A percentile compares a stretch with the other conserved stretches of the same genome.
Conservation (phyloP, 2,329 filamentous ascomycete genomes). For the Fusarium buharicum region DNA sequence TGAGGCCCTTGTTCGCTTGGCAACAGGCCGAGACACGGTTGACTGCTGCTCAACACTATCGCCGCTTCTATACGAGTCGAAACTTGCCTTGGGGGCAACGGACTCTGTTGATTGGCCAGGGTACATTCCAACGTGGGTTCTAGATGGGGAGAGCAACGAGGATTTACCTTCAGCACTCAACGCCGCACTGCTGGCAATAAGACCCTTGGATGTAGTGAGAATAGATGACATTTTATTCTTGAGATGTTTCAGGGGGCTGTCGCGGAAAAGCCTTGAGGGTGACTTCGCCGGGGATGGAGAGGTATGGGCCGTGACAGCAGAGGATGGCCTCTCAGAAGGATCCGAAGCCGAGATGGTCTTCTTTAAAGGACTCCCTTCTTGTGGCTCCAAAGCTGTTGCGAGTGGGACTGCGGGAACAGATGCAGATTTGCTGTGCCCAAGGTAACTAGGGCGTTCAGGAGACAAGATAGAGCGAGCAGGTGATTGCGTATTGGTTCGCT, state of each 20-base stretch:
- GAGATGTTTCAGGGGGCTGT: conserved; percentile 88
- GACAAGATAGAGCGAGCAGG: conserved; percentile 20
- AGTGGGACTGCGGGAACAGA: conserved; percentile 67
- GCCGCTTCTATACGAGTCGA: conserved; percentile 37
- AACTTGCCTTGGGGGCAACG: conserved; percentile 47
- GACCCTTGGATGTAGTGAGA: conserved; percentile 84
- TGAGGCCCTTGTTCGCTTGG: conserved; percentile 66
- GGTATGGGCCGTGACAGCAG: conserved; percentile 51
- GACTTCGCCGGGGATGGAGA: conserved; percentile 66
- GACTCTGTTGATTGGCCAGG: conserved; percentile 61
- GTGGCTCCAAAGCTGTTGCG: conserved; percentile 22
- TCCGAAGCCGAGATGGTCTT: conserved; percentile 72
- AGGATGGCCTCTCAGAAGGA: conserved; percentile 60
- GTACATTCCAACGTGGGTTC: conserved; percentile 57
- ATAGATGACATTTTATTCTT: conserved; percentile 94
- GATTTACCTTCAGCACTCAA: conserved; percentile 71
- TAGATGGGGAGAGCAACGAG: conserved; percentile 65
- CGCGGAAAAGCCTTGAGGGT: conserved; percentile 66
- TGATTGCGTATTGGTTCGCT: conserved; percentile 19
- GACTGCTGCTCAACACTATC: conserved; percentile 32
- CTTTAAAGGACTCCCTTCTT: conserved; percentile 54
- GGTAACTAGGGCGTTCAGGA: conserved; percentile 33
- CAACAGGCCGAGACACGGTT: conserved; percentile 58
- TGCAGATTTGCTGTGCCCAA: conserved; percentile 66
- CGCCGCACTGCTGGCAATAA: conserved; percentile 81